Evolutionary conservation across 192 early-diverging fungal genomes (phyloP).

Genomic region (Powellomyces hirtus): DNA sequence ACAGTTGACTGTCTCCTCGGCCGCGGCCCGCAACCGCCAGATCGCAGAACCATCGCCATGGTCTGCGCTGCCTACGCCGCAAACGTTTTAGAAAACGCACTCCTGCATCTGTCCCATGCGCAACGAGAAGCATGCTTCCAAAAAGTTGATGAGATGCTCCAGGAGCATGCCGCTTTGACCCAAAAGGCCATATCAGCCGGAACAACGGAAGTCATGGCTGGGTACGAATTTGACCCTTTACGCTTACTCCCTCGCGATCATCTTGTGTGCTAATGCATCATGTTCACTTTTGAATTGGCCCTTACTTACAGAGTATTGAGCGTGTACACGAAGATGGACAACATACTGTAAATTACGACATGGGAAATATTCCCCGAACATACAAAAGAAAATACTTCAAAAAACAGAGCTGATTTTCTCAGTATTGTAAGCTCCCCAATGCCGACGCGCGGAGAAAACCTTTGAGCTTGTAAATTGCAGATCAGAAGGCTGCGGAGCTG

Average conservation of each 20-base stretch:
- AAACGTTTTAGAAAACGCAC: slow-evolving; percentile 95
- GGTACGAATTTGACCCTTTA: too few species aligned
- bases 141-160: slow-evolving; percentile 87
- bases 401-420: too few species aligned
- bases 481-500: too few species aligned
- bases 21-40: slow-evolving; percentile 56
- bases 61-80: slow-evolving; percentile 94
- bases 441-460: too few species aligned
- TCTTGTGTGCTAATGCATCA: background rate
- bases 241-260: too few species aligned
- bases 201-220: slow-evolving; percentile 60
- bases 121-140: slow-evolving; percentile 84
- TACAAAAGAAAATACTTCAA: too few species aligned
- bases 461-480: too few species aligned
- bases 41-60: slow-evolving; percentile 78
- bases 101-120: slow-evolving; percentile 78
- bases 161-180: slow-evolving; percentile 70
- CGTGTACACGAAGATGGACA: slow-evolving; percentile 89
- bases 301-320: slow-evolving; percentile 59
- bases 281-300: background rate
- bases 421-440: too few species aligned
- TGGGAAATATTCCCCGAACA: too few species aligned
- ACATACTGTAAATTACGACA: slow-evolving; percentile 63
- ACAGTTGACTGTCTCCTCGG: slow-evolving; percentile 77
- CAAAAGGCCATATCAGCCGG: slow-evolving; percentile 48